Conservation (phyloP, 2,329 filamentous ascomycete species). For the Ascochyta koolunga region DNA sequence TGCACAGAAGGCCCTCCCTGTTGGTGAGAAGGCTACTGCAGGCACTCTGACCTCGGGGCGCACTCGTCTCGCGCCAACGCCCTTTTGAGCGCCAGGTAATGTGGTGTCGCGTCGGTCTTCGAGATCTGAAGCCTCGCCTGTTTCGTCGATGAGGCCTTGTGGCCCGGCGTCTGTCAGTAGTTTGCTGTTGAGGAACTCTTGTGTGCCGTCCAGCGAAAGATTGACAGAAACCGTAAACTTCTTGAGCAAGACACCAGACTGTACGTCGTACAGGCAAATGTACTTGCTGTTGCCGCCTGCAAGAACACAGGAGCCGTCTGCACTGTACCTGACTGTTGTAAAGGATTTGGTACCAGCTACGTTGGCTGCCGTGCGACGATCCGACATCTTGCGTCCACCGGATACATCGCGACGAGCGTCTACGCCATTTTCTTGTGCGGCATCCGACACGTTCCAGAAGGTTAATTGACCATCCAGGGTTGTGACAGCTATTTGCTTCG, state of each 20-base stretch:
- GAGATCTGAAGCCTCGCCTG: slow-evolving; percentile 85
- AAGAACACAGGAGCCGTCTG: slow-evolving; percentile 87
- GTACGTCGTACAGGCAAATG: slow-evolving; percentile 95
- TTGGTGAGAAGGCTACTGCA: slow-evolving; percentile 84
- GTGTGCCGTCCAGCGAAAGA: slow-evolving; percentile 90
- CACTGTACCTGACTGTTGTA: slow-evolving; percentile 85
- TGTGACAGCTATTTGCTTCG: slow-evolving; percentile 86
- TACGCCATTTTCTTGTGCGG: slow-evolving; percentile 81
- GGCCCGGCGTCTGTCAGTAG: slow-evolving; percentile 90
- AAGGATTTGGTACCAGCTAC: slow-evolving; percentile 90
- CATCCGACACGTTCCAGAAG: slow-evolving; percentile 92
- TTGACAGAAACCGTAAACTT: slow-evolving; percentile 97
- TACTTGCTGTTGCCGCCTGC: slow-evolving; percentile 98
- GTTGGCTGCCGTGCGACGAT: slow-evolving; percentile 90
- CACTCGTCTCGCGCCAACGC: slow-evolving; percentile 81
- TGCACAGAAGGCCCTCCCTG: slow-evolving; percentile 89
- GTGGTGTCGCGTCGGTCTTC: slow-evolving; percentile 81
- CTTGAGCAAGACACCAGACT: slow-evolving; percentile 87
- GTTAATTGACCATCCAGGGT: slow-evolving; percentile 92
- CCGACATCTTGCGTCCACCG: slow-evolving; percentile 84
- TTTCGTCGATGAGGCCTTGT: slow-evolving; percentile 80
- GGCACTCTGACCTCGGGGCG: slow-evolving; percentile 84
- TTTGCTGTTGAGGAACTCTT: slow-evolving; percentile 95
- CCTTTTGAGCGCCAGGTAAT: slow-evolving; percentile 85
- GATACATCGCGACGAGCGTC: slow-evolving; percentile 93